Base-by-base conservation (phyloP, 768 basidiomycete genomes). In the Exidia glandulosa region DNA sequence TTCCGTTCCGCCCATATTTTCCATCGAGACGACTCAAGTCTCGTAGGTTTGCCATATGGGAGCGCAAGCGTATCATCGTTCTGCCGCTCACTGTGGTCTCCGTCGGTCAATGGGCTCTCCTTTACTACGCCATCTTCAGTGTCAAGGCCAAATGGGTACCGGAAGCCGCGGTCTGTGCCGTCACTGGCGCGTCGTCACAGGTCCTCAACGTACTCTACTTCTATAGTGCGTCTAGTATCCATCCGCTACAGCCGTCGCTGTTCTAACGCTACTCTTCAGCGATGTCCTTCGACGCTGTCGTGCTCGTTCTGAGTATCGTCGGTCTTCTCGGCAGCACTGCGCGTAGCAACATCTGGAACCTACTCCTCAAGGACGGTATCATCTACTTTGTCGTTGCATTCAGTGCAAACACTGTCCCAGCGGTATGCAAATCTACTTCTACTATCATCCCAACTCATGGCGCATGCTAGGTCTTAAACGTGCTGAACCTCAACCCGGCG, bases 201-300 rank as follows among this genome's bases (percentile, higher is more conserved):
- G 64, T 61, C 55, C 56, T 65, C 60, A 56, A 63, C 30, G 52
- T 63, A 30, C 61, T 65, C 58, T 65, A 63, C 58, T 31, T 65
- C 52, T 65, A 63, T 60, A 65, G 64, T 65, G 32, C 47, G 64
- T 56, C 16, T 45, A 14, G 2, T 34, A 3, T 13, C 12, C 12
- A 57, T n/a, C 13, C n/a, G 16, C 13, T 9, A 45, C 41, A 2
- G 16, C 41, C 41, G 41, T 60, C 59, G n/a, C 12, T 32, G 63
- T 23, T 31, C 60, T 58, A 36, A 57, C 37, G 2, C 32, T 13
- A 16, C 23, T 13, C n/a, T 12, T 14, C 19, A 65, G 64, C 64
- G 29, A 65, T 65, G 64, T 50, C 52, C 23, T 64, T 58, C 45
- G 64, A 65, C 55, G 41, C 63, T n/a, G 59, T 63, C 27, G 63